Evolutionary conservation across 2,329 filamentous ascomycete species (phyloP).

Genomic region (Leptographium lundbergii): DNA sequence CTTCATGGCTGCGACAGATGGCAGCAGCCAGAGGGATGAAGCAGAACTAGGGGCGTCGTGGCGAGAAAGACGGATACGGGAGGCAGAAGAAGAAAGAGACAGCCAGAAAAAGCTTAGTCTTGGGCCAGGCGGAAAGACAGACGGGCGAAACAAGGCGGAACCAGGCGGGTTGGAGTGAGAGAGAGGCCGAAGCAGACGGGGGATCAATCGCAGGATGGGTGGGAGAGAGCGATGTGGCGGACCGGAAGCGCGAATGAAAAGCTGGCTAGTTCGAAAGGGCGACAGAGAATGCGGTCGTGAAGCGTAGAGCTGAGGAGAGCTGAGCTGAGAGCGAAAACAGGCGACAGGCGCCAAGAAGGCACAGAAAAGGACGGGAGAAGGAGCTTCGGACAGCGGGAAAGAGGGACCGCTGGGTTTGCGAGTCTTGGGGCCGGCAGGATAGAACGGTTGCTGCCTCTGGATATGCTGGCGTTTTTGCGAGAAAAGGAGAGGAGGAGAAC

Average conservation of each 20-base stretch:
- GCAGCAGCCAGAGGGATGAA: slow-evolving; percentile 3
- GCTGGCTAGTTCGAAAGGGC: background rate
- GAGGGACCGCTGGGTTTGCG: background rate
- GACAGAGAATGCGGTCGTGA: background rate
- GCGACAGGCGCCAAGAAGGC: background rate
- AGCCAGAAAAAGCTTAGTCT: background rate
- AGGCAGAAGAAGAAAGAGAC: background rate
- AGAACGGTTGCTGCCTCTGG: background rate
- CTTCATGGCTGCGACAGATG: slow-evolving; percentile 34
- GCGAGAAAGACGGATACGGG: background rate
- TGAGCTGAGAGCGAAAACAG: background rate
- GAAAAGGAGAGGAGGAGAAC: background rate
- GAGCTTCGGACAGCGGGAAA: background rate
- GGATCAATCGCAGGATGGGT: background rate
- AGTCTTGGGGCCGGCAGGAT: background rate
- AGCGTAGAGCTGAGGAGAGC: background rate
- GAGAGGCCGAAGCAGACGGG: background rate
- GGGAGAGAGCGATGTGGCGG: background rate
- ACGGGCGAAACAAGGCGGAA: slow-evolving; percentile 2
- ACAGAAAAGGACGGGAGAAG: background rate
- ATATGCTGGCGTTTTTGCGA: background rate
- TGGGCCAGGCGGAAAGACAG: background rate
- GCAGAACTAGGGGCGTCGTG: background rate
- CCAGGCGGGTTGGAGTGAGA: background rate
- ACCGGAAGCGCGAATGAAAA: background rate